A percentile compares a stretch with the other conserved stretches of the same genome.
Evolutionary conservation across 495 filamentous ascomycete genomes (phyloP).

Genomic region (Elasticomyces elasticus): DNA sequence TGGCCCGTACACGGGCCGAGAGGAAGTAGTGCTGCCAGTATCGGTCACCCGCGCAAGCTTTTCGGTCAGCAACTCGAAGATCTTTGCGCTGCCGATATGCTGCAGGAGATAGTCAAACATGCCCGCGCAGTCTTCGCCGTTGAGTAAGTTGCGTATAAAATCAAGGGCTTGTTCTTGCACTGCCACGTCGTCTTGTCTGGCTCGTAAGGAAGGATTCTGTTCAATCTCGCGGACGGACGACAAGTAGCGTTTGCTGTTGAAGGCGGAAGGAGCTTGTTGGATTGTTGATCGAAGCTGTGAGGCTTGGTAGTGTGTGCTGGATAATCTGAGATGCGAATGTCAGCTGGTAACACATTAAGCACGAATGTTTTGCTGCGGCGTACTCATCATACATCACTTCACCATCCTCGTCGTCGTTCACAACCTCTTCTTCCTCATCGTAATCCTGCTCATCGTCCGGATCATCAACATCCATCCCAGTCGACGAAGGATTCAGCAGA

Average conservation of each 20-base stretch:
- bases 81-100: slow-evolving; percentile 59
- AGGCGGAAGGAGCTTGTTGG: not conserved
- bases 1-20: slow-evolving; percentile 13
- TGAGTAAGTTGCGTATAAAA: slow-evolving; percentile 81
- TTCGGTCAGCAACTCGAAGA: slow-evolving; percentile 65
- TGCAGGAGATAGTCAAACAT: slow-evolving; percentile 80
- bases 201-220: slow-evolving; percentile 45
- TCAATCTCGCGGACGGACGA: slow-evolving; percentile 46
- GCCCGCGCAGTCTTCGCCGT: slow-evolving; percentile 52
- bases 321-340: too few species aligned
- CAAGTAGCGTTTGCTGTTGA: slow-evolving; percentile 32
- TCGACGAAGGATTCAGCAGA: slow-evolving; percentile 48
- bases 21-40: not conserved
- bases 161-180: slow-evolving; percentile 87
- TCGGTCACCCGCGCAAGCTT: slow-evolving; percentile 43
- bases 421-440: slow-evolving; percentile 23
- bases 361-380: too few species aligned
- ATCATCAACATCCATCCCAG: slow-evolving; percentile 26
- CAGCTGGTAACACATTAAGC: too few species aligned
- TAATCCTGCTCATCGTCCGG: slow-evolving; percentile 34
- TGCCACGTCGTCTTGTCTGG: slow-evolving; percentile 64
- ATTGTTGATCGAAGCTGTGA: slow-evolving; percentile 36
- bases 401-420: slow-evolving; percentile 38
- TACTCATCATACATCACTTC: slow-evolving; percentile 54
- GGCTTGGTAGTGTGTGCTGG: slow-evolving; percentile 25